Conservation (phyloP, 768 basidiomycete species). For the Agrocybe pediades region DNA sequence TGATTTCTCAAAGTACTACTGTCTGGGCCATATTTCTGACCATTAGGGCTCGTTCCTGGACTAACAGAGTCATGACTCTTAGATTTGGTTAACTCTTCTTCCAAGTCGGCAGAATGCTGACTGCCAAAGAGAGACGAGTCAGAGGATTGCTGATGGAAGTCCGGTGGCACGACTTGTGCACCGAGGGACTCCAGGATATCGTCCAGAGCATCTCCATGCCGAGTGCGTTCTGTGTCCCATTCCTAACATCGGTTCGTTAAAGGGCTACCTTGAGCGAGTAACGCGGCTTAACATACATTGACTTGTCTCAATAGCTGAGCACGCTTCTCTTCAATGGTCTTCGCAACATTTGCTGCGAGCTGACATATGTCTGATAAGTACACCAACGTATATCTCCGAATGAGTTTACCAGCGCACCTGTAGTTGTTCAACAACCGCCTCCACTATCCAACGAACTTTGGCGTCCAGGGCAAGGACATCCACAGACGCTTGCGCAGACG, state of each 20-base stretch:
- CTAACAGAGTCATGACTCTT: not conserved
- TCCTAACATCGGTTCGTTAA: constrained; percentile 40
- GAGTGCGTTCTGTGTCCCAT: constrained; percentile 68
- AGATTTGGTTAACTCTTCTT: constrained; percentile 17
- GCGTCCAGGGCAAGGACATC: constrained; percentile 81
- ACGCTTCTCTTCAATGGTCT: constrained; percentile 74
- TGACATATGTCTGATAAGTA: constrained; percentile 23
- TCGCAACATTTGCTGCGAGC: constrained; percentile 75
- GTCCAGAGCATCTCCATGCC: constrained; percentile 67
- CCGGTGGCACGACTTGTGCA: constrained; percentile 72
- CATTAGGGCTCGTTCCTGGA: constrained; percentile 11
- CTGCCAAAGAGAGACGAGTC: constrained; percentile 82
- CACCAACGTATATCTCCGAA: not conserved
- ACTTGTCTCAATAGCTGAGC: constrained; percentile 59
- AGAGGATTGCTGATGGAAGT: constrained; percentile 67
- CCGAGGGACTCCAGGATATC: constrained; percentile 71
- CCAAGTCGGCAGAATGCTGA: constrained; percentile 57
- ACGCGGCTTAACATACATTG: constrained; percentile 42
- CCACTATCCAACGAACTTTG: constrained; percentile 75
- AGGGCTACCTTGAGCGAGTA: not conserved
- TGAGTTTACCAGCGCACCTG: constrained; percentile 50
- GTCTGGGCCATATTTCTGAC: not conserved
- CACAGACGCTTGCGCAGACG: constrained; percentile 65
- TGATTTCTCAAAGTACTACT: constrained; percentile 5
- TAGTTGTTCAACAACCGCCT: constrained; percentile 75